Conservation (phyloP, 257 asterid genomes). For the Handroanthus guayacan region DNA sequence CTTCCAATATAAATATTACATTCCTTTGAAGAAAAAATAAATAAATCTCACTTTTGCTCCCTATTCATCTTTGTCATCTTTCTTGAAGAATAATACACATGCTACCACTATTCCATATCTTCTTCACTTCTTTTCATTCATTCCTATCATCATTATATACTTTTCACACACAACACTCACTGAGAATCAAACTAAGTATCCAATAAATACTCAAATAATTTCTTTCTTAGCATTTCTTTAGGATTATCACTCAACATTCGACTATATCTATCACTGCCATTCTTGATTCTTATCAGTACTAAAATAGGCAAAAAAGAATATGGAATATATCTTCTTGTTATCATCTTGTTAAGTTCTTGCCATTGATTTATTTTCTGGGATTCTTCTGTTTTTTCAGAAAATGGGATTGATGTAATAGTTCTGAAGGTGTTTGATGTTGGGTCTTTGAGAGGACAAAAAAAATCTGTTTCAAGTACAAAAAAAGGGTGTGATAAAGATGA, state of each 20-base stretch:
- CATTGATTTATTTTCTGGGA: conserved; percentile 11
- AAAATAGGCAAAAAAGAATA: not conserved
- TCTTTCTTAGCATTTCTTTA: not conserved
- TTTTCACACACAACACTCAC: not conserved
- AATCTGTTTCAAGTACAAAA: not conserved
- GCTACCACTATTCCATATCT: not conserved
- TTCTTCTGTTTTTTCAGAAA: conserved; percentile 7
- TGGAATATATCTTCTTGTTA: not conserved
- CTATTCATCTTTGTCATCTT: conserved; percentile 1
- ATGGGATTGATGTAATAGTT: conserved; percentile 37
- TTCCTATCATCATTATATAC: not conserved
- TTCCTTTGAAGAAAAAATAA: not conserved
- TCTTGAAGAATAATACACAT: not conserved
- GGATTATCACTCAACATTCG: not conserved
- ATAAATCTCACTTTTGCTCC: not conserved
- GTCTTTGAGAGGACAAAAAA: conserved; percentile 4
- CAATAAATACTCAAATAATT: not conserved
- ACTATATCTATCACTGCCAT: not conserved
- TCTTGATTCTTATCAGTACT: not conserved
- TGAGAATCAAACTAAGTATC: not conserved
- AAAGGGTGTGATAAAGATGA: conserved; percentile 35
- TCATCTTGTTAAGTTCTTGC: conserved; percentile 17
- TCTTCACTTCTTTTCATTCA: conserved; percentile 3
- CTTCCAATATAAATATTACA: not conserved
- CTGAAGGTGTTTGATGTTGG: conserved; percentile 12